phyloP scores from a whole-genome alignment of 2,329 filamentous ascomycete species.

The Pseudocercospora eumusae region DNA sequence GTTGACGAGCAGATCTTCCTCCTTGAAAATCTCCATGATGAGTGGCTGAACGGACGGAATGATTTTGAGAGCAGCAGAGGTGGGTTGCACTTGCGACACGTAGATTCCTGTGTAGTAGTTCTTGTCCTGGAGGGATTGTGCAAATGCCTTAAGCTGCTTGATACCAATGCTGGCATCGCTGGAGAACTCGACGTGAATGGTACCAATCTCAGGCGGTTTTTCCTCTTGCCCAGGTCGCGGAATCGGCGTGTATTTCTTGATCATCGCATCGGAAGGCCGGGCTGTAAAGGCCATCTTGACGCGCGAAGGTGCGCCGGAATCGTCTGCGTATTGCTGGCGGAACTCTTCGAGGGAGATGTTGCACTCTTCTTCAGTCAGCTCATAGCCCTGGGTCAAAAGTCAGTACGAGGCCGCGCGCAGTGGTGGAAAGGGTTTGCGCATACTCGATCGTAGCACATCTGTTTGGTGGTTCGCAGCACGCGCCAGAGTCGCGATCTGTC shows the following conservation, averaged over 20 bases:
- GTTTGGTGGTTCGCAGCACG: constrained; percentile 87
- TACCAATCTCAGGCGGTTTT: constrained; percentile 66
- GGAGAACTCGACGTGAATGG: constrained; percentile 92
- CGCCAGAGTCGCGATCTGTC: constrained; percentile 74
- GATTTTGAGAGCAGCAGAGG: constrained; percentile 82
- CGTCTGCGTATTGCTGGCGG: constrained; percentile 67
- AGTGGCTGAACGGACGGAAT: constrained; percentile 75
- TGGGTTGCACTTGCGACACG: constrained; percentile 79
- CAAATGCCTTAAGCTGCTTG: constrained; percentile 88
- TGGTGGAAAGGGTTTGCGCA: constrained; percentile 13
- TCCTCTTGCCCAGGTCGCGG: constrained; percentile 64
- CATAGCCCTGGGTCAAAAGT: constrained; percentile 71
- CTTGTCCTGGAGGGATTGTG: constrained; percentile 74
- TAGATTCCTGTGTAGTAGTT: constrained; percentile 90
- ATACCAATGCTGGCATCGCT: constrained; percentile 78
- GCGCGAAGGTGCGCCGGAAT: constrained; percentile 76
- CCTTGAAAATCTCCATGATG: constrained; percentile 90
- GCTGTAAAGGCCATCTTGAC: constrained; percentile 84
- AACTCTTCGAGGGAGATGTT: constrained; percentile 84
- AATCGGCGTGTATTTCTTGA: constrained; percentile 76
- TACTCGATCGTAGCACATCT: constrained; percentile 93
- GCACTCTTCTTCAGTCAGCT: constrained; percentile 85
- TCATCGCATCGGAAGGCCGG: constrained; percentile 79
- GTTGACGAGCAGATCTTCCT: constrained; percentile 94
- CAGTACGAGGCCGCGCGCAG: constrained; percentile 8